Base-by-base conservation (phyloP, 208 protist genomes). In the Leishmania mexicana region DNA sequence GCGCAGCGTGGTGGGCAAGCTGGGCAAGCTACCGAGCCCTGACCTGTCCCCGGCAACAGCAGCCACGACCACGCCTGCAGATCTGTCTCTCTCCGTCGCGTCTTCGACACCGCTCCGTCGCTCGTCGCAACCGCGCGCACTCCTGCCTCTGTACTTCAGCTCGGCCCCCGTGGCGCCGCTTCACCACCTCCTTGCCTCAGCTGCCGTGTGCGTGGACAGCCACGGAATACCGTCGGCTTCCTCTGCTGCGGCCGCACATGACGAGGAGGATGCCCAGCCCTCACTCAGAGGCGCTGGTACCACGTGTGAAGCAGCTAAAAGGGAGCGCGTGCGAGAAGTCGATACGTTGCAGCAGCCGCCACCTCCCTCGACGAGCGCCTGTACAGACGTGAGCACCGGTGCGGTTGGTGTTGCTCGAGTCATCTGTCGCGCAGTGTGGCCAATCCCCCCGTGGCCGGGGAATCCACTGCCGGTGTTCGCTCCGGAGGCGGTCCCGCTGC, bases 341-440 rank as follows among this genome's bases (percentile, higher is more conserved):
- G 67, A 72, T 42, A 31, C 13, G 67, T 19, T 19, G 67, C 40
- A 35, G 28, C 71, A 47, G 19, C 47, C 35, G 35, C 3, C 40
- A 19, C 1, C 53, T 8, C 19, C 31, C 49, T 40, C 31, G 19
- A 31, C 73, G 47, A n/a, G 47, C 38, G 24, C 5, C 49, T 62
- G 35, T 35, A 40, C 49, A 47, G 51, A 35, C 53, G 51, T n/a
- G 10, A 58, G 47, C 67, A n/a, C 67, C n/a, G 47, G 72, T 54
- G 49, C 11, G 15, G 47, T 35, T 75, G 35, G 73, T 24, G 53
- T 31, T 17, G 49, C 53, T 53, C 53, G n/a, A 21, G 76, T 70
- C 58, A 38, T 79, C 28, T 79, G 76, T 49, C 76, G 76, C 38
- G 40, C 76, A 21, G 76, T 79, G 45, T 79, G 76, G 76, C 58